Conservation (phyloP, 257 asterid genomes). For the Henckelia pumila region DNA sequence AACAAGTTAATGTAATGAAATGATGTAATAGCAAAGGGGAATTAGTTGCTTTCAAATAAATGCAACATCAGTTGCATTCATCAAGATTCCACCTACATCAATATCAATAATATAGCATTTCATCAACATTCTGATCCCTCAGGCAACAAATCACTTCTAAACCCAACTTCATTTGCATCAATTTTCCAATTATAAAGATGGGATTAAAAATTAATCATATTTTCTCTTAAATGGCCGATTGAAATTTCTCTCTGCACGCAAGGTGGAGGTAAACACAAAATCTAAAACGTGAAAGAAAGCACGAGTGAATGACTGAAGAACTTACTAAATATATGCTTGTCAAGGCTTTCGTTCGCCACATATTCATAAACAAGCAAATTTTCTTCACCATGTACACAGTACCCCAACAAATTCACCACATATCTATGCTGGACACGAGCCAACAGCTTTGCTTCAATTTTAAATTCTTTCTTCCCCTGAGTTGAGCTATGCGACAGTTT, state of each 20-base stretch:
- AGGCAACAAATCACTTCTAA: too few relatives aligned
- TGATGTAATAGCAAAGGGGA: too few relatives aligned
- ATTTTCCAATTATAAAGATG: too few relatives aligned
- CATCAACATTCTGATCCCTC: too few relatives aligned
- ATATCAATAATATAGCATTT: too few relatives aligned
- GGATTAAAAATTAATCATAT: background rate
- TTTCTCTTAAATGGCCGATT: background rate
- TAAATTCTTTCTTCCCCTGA: constrained; percentile 81
- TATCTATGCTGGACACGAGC: constrained; percentile 84
- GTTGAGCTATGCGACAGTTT: constrained; percentile 67
- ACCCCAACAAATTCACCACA: constrained; percentile 90
- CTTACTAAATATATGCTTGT: constrained; percentile 91
- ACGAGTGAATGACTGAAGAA: background rate
- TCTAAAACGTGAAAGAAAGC: background rate
- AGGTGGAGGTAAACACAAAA: background rate
- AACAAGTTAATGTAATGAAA: too few relatives aligned
- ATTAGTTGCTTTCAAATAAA: too few relatives aligned
- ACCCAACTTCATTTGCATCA: too few relatives aligned
- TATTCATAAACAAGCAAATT: constrained; percentile 87
- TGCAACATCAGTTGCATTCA: too few relatives aligned
- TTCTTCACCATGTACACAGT: constrained; percentile 63
- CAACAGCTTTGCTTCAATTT: constrained; percentile 79
- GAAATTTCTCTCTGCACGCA: background rate
- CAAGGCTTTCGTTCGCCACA: constrained; percentile 81
- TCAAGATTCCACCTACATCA: too few relatives aligned